phyloP scores from a whole-genome alignment of 78 protist species.

The Guillardia theta region DNA sequence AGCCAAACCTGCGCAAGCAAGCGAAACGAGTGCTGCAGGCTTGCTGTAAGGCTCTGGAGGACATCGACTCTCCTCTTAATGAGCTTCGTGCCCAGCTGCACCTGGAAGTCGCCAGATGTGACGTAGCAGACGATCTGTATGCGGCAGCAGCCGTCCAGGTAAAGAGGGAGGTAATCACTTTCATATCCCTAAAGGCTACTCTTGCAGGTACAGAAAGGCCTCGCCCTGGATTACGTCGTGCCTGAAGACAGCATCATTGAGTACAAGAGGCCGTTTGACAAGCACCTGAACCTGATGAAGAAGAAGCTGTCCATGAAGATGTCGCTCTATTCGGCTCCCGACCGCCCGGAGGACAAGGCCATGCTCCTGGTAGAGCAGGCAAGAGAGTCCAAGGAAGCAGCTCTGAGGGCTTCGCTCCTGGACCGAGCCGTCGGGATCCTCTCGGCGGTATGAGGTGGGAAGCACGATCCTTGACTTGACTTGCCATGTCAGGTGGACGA shows the following conservation, averaged over 20 bases:
- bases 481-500: too few species aligned
- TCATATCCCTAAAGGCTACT: neutral
- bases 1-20: constrained; percentile 12
- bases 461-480: too few species aligned
- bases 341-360: constrained; percentile 38
- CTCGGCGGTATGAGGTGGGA: too few species aligned
- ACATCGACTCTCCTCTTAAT: neutral
- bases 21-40: constrained; percentile 13
- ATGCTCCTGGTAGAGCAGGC: constrained; percentile 26
- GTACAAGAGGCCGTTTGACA: constrained; percentile 7
- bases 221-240: constrained; percentile 7
- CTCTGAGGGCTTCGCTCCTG: neutral
- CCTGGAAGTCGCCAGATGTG: constrained; percentile 19
- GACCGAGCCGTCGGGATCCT: neutral
- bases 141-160: too few species aligned
- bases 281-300: neutral
- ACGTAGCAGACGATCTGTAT: constrained; percentile 15
- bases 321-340: constrained; percentile 4
- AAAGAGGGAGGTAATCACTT: too few species aligned
- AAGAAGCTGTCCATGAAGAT: neutral
- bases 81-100: constrained; percentile 41
- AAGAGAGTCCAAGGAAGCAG: neutral
- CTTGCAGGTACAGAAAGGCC: neutral
- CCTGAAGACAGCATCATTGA: neutral
- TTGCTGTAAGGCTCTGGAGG: neutral